phyloP scores from a whole-genome alignment of 345 rosid genomes.

The Lagerstroemia speciosa region DNA sequence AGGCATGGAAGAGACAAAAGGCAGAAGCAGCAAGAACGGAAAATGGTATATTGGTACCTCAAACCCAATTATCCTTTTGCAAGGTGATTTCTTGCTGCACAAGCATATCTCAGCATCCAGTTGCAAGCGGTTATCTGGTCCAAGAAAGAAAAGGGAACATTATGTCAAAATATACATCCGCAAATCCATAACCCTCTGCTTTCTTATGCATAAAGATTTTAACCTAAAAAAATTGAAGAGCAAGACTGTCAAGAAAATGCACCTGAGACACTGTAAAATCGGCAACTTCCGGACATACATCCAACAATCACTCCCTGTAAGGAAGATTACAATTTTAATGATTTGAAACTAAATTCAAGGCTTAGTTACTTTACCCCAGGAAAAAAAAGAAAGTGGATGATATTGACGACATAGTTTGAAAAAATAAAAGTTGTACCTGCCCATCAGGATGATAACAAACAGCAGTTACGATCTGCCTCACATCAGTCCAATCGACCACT shows the following conservation, averaged over 20 bases:
- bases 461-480: conserved; percentile 64
- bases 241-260: conserved; percentile 1
- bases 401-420: too few relatives aligned
- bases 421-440: conserved; percentile 8
- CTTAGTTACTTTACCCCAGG: too few relatives aligned
- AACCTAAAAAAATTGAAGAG: not conserved
- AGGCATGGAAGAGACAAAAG: not conserved
- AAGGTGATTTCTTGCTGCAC: conserved; percentile 51
- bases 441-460: conserved; percentile 86
- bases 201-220: not conserved
- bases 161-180: not conserved
- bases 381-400: too few relatives aligned
- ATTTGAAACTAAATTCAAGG: too few relatives aligned
- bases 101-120: conserved; percentile 59
- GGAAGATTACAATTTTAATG: too few relatives aligned
- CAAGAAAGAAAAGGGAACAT: conserved; percentile 9
- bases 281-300: conserved; percentile 32
- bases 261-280: conserved; percentile 28
- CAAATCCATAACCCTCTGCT: not conserved
- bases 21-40: conserved; percentile 4
- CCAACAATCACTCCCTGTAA: conserved; percentile 32
- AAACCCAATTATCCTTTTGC: conserved; percentile 69
- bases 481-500: conserved; percentile 77
- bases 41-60: conserved; percentile 37
- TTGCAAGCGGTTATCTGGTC: conserved; percentile 62